Evolutionary conservation across 177 flowering plant species (phyloP).

Genomic region (Vitis hybrid): DNA sequence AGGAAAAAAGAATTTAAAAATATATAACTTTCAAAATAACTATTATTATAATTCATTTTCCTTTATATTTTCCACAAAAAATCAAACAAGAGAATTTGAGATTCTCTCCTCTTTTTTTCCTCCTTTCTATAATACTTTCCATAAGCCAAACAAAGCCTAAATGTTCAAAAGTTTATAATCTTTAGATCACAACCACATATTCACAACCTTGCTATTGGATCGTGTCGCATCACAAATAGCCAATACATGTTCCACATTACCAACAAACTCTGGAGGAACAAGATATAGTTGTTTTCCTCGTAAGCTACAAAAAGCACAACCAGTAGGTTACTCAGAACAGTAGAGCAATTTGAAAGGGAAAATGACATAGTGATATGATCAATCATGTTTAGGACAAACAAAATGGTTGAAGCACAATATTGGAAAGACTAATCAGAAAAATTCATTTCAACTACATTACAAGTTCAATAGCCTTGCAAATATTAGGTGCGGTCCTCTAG

Average conservation of each 20-base stretch:
- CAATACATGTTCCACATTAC: conserved; percentile 64
- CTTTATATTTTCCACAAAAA: too few species aligned
- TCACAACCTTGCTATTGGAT: conserved; percentile 56
- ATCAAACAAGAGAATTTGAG: too few species aligned
- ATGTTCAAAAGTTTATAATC: not conserved
- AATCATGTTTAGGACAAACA: not conserved
- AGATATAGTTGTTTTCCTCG: conserved; percentile 74
- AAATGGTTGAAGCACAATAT: not conserved
- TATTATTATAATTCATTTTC: too few species aligned
- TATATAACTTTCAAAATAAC: too few species aligned
- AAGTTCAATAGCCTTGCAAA: too few species aligned
- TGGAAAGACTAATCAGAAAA: not conserved
- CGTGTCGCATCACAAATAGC: conserved; percentile 65
- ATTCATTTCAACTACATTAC: too few species aligned
- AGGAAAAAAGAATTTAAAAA: too few species aligned
- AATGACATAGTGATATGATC: not conserved
- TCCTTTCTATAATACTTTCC: not conserved
- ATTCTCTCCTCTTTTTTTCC: too few species aligned
- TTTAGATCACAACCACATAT: not conserved
- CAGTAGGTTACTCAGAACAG: not conserved
- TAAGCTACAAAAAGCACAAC: conserved; percentile 43
- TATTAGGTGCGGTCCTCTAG: too few species aligned
- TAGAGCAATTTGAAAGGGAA: not conserved
- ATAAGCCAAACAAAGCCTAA: conserved; percentile 3
- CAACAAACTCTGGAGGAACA: conserved; percentile 58